Base-by-base conservation (phyloP, 768 basidiomycete genomes). In the Flagelloscypha sp. region DNA sequence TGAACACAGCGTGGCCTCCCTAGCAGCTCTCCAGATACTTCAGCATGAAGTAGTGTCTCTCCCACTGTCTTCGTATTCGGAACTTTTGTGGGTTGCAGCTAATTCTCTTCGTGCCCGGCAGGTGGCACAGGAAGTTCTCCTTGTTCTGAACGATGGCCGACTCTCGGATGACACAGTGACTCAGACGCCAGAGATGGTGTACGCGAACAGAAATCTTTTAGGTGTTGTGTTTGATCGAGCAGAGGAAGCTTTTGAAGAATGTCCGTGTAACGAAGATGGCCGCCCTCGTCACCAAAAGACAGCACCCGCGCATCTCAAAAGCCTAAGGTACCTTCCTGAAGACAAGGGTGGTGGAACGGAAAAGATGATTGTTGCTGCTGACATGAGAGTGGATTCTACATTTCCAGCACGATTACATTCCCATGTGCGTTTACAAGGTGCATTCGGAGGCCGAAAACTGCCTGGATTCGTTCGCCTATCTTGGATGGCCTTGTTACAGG, bases 191-290 rank as follows among this genome's bases (percentile, higher is more conserved):
- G 44, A 55, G 0, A 43, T 55, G 27, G 48, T 50, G n/a, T 75
- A 81, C 46, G 67, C 65, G 1, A 70, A 72, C 44, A 73, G 71
- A 34, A 66, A 76, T 22, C 69, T 71, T 0, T 60, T 80, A 1
- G 70, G 66, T 5, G 62, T 81, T 19, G 68, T 66, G 1, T 78
- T 77, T 38, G 79, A 81, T 40, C 65, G 74, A 9, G 75, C 74
- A 2, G 77, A 82, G 44, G 79, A 81, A 45, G 79, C 78, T 5
- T 68, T 68, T 1, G 76, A 79, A 39, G 66, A 70, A 44, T 82
- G 77, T 49, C 78, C 78, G 6, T 80, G 78, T 37, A 70, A 78
- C 40, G 75, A 78, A n/a, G 57, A 64, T 10, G 79, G 79, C 2
- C 58, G 62, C 33, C 72, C 74, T 4, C 61, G 55, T 40, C 62